Conservation (phyloP, 2,329 filamentous ascomycete species). For the Alternaria sp. region DNA sequence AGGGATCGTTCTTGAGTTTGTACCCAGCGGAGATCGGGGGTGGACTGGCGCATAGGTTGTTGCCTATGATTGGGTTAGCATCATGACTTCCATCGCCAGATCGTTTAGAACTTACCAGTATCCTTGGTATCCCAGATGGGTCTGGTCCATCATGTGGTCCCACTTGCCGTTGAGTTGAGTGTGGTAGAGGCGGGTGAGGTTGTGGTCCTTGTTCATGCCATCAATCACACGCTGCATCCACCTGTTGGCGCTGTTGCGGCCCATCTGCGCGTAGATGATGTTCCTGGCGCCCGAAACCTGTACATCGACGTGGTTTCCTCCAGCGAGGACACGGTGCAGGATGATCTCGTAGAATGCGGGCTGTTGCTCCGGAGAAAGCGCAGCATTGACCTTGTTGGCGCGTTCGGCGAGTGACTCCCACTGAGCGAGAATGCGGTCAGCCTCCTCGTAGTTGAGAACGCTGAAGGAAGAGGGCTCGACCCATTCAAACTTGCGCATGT, state of each 20-base stretch:
- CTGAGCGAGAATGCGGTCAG: slow-evolving; percentile 61
- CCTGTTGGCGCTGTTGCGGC: slow-evolving; percentile 48
- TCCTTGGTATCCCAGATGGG: slow-evolving; percentile 49
- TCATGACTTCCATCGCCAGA: background rate
- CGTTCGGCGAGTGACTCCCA: slow-evolving; percentile 61
- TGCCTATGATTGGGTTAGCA: slow-evolving; percentile 56
- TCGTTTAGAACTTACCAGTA: slow-evolving; percentile 49
- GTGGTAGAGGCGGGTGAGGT: slow-evolving; percentile 45
- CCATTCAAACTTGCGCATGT: slow-evolving; percentile 67
- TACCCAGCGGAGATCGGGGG: slow-evolving; percentile 67
- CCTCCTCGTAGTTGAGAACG: slow-evolving; percentile 69
- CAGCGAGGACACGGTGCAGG: slow-evolving; percentile 65
- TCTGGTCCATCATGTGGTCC: slow-evolving; percentile 51
- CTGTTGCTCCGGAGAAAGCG: slow-evolving; percentile 57
- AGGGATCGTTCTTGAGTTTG: slow-evolving; percentile 64
- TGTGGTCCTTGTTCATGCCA: slow-evolving; percentile 46
- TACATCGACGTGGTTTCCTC: slow-evolving; percentile 61
- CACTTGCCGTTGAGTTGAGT: slow-evolving; percentile 47
- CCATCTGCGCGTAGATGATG: slow-evolving; percentile 45
- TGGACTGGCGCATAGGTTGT: slow-evolving; percentile 73
- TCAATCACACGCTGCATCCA: slow-evolving; percentile 46
- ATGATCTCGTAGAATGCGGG: slow-evolving; percentile 69
- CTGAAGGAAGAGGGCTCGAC: slow-evolving; percentile 65
- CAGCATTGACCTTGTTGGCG: slow-evolving; percentile 63
- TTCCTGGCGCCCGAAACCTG: slow-evolving; percentile 47